Percentiles rank a stretch among this genome's conserved stretches.
Conservation (phyloP, 495 filamentous ascomycete species). For the Amniculicola lignicola region DNA sequence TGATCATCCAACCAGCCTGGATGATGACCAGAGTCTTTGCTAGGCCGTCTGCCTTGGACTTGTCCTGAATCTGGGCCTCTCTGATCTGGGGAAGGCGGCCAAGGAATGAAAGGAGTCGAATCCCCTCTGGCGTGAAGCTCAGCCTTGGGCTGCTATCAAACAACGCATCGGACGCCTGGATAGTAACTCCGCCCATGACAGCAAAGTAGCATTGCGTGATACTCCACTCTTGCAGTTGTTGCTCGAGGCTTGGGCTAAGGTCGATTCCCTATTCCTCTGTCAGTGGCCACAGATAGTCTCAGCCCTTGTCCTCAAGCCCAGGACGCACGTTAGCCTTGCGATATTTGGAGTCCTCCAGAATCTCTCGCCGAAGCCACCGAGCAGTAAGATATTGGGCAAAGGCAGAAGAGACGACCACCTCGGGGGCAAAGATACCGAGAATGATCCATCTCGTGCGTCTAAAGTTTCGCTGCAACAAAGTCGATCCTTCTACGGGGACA, state of each 20-base stretch:
- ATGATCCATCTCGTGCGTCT: conserved; percentile 17
- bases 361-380: conserved; percentile 19
- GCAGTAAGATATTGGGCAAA: conserved; percentile 19
- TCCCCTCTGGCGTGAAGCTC: conserved; percentile 15
- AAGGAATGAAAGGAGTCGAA: conserved; percentile 17
- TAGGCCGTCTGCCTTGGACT: conserved; percentile 21
- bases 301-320: neutral
- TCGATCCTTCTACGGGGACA: conserved; percentile 11
- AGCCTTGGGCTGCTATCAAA: conserved; percentile 9
- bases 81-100: conserved; percentile 13
- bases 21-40: conserved; percentile 18
- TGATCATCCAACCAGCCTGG: conserved; percentile 25
- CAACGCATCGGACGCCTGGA: conserved; percentile 17
- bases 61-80: conserved; percentile 12
- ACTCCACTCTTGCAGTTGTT: conserved; percentile 16
- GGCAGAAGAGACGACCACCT: conserved; percentile 20
- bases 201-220: conserved; percentile 20
- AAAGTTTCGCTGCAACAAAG: conserved; percentile 8
- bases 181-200: conserved; percentile 14
- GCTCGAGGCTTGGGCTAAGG: neutral
- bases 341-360: conserved; percentile 5
- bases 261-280: conserved; percentile 4
- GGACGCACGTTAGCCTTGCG: conserved; percentile 11
- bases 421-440: conserved; percentile 22
- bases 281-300: neutral